Percentiles rank a stretch among this genome's conserved stretches.
These are phyloP conservation scores for Leucocoprinus birnbaumii DNA, from an alignment of 768 basidiomycete species.

Conservation along the genomic window DNA sequence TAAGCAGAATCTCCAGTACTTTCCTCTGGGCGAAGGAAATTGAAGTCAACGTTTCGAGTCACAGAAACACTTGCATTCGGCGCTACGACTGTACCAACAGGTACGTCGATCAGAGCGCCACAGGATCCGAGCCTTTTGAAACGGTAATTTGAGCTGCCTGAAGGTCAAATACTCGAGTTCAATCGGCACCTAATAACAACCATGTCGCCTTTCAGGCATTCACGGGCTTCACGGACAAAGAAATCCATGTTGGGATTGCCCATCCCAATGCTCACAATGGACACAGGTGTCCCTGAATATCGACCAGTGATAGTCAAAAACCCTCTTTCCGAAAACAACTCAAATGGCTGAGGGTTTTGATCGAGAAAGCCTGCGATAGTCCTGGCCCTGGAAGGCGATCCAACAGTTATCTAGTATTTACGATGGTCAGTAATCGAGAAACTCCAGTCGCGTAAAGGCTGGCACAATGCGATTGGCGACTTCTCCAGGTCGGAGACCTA, in stretches of 20 bases:
- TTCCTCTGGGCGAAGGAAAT: conserved; percentile 49
- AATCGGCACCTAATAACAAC: conserved; percentile 40
- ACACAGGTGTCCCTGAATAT: conserved; percentile 60
- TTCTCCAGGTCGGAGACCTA: conserved; percentile 72
- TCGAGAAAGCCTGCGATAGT: conserved; percentile 61
- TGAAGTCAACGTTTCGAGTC: conserved; percentile 73
- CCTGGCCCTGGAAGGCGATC: conserved; percentile 64
- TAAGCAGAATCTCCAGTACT: conserved; percentile 49
- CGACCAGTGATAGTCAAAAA: conserved; percentile 72
- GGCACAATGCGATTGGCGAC: conserved; percentile 78
- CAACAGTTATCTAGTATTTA: conserved; percentile 62
- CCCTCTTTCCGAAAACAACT: conserved; percentile 67
- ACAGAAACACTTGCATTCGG: conserved; percentile 68
- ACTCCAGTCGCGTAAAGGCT: background rate
- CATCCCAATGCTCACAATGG: conserved; percentile 82
- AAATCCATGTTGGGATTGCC: conserved; percentile 82
- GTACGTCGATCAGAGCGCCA: conserved; percentile 63
- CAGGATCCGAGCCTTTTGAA: conserved; percentile 67
- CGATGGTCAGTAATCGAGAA: background rate
- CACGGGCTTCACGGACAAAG: conserved; percentile 78
- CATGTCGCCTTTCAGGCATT: conserved; percentile 66
- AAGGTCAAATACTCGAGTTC: background rate
- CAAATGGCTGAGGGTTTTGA: conserved; percentile 54
- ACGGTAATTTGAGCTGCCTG: too few species aligned
- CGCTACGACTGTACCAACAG: conserved; percentile 75